phyloP scores from a whole-genome alignment of 1,139 yeast genomes.

The Ogataea hybrid region DNA sequence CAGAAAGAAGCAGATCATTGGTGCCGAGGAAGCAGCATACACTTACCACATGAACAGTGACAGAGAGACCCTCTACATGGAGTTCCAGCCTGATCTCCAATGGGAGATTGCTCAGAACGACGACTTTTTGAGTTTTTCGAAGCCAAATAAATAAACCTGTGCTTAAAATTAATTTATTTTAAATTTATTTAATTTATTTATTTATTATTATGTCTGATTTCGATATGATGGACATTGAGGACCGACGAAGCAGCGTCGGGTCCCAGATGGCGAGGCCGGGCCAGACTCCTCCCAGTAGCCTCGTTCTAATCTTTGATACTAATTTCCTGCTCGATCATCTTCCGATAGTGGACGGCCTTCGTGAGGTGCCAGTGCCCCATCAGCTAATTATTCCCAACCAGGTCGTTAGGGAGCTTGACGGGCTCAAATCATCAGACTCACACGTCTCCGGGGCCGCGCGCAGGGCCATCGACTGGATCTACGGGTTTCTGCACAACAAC shows the following conservation, averaged over 20 bases:
- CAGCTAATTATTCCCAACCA: slow-evolving; percentile 63
- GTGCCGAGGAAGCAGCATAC: slow-evolving; percentile 69
- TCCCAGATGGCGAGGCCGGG: neutral
- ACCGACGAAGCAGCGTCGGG: neutral
- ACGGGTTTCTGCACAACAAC: slow-evolving; percentile 51
- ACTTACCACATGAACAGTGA: slow-evolving; percentile 62
- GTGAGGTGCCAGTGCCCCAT: slow-evolving; percentile 38
- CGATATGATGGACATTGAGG: slow-evolving; percentile 4
- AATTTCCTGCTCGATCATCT: slow-evolving; percentile 72
- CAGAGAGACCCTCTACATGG: slow-evolving; percentile 67
- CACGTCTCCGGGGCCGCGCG: slow-evolving; percentile 47
- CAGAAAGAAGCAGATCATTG: slow-evolving; percentile 39
- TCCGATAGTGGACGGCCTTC: slow-evolving; percentile 49
- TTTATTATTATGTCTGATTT: slow-evolving; percentile 2
- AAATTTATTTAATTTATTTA: neutral
- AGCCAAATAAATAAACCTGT: slow-evolving; percentile 7
- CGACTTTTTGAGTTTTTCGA: slow-evolving; percentile 25
- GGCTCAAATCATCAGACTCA: slow-evolving; percentile 51
- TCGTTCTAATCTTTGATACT: slow-evolving; percentile 65
- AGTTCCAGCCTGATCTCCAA: slow-evolving; percentile 67
- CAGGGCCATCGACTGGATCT: slow-evolving; percentile 79
- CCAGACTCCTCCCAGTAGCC: slow-evolving; percentile 1
- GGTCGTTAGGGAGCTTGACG: slow-evolving; percentile 77
- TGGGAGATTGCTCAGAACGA: slow-evolving; percentile 37
- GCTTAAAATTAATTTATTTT: neutral